Evolutionary conservation across 2,329 filamentous ascomycete species (phyloP).

Genomic region (Ophiocordyceps unilateralis): DNA sequence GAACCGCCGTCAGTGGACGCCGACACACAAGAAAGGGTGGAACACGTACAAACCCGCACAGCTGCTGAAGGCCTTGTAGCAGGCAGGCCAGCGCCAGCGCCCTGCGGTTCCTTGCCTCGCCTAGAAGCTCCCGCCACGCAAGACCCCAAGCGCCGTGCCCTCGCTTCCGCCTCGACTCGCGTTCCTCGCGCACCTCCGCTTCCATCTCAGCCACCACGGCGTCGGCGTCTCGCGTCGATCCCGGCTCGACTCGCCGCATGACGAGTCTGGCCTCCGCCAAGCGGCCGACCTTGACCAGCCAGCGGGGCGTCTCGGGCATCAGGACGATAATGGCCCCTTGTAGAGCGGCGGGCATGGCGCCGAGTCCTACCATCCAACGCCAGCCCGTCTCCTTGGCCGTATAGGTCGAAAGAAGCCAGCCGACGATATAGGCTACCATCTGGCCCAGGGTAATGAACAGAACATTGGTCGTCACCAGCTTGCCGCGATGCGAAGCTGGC

Average conservation of each 20-base stretch:
- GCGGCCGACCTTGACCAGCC: conserved; percentile 56
- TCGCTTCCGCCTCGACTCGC: conserved; percentile 25
- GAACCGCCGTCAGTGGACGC: conserved; percentile 1
- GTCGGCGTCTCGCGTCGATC: conserved; percentile 33
- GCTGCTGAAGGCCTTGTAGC: conserved; percentile 73
- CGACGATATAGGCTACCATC: conserved; percentile 72
- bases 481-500: conserved; percentile 57
- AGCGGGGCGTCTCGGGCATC: conserved; percentile 81
- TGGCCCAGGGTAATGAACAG: conserved; percentile 79
- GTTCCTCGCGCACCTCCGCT: conserved; percentile 55
- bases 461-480: conserved; percentile 65
- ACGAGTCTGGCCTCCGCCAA: conserved; percentile 45
- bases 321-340: conserved; percentile 51
- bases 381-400: conserved; percentile 43
- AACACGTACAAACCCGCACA: conserved; percentile 58
- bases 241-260: conserved; percentile 43
- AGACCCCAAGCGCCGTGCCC: neutral
- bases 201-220: conserved; percentile 52
- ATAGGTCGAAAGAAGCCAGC: conserved; percentile 53
- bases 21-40: neutral
- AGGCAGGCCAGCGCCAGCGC: conserved; percentile 75
- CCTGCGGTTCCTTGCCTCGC: conserved; percentile 46
- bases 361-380: conserved; percentile 84
- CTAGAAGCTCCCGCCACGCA: conserved; percentile 34
- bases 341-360: conserved; percentile 55